These are phyloP conservation scores for Evansstolkia leycettana DNA, from an alignment of 495 filamentous ascomycete species.

Conservation along the genomic window DNA sequence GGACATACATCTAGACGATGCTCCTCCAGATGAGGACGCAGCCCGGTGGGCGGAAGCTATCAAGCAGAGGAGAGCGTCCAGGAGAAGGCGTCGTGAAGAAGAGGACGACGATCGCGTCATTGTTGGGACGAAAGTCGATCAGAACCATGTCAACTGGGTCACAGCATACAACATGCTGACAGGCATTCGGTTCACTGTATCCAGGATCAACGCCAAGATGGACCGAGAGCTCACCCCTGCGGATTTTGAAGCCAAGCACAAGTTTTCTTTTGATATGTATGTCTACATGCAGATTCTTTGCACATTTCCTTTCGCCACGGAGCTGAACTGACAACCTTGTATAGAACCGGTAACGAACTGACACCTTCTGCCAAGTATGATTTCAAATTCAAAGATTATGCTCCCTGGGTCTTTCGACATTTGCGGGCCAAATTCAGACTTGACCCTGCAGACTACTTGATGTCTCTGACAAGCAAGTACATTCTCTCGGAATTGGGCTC, in stretches of 20 bases:
- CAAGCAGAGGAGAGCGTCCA: constrained; percentile 77
- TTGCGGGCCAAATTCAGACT: constrained; percentile 78
- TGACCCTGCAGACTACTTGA: constrained; percentile 94
- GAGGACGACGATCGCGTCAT: constrained; percentile 89
- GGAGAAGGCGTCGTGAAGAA: constrained; percentile 66
- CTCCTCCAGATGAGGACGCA: constrained; percentile 80
- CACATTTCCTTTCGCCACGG: neutral
- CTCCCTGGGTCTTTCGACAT: constrained; percentile 96
- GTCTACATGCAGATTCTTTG: constrained; percentile 9
- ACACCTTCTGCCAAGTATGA: constrained; percentile 98
- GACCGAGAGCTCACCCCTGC: constrained; percentile 76
- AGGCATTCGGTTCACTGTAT: constrained; percentile 93
- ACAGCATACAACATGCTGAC: constrained; percentile 99
- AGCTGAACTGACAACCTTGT: constrained; percentile 6
- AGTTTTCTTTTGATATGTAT: constrained; percentile 97
- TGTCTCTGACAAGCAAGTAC: constrained; percentile 98
- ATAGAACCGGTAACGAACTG: constrained; percentile 86
- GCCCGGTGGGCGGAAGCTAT: constrained; percentile 86
- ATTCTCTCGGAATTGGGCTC: constrained; percentile 95
- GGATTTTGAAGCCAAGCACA: constrained; percentile 86
- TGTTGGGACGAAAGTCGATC: constrained; percentile 97
- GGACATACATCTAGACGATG: constrained; percentile 69
- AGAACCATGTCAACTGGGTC: constrained; percentile 94
- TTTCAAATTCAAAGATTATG: constrained; percentile 99
- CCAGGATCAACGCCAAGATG: constrained; percentile 92